Conservation (phyloP, 192 early-diverging fungal genomes). For the Coemansia sp. region DNA sequence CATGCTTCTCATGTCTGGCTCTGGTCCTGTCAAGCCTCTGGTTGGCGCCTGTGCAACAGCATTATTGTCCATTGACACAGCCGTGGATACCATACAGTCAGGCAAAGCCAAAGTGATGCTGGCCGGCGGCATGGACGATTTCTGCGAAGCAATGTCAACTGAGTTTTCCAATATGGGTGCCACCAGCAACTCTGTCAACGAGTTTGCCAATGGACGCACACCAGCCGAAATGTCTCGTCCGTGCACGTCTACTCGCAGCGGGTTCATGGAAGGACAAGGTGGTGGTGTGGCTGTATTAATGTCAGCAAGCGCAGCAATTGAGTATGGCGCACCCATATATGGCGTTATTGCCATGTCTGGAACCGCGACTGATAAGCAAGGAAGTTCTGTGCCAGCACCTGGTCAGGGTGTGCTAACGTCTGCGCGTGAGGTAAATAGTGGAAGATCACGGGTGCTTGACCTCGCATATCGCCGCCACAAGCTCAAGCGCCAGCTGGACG, state of each 20-base stretch:
- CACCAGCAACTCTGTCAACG: slow-evolving; percentile 77
- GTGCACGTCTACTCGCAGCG: slow-evolving; percentile 79
- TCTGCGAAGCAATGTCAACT: slow-evolving; percentile 79
- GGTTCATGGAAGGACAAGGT: slow-evolving; percentile 93
- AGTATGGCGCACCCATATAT: slow-evolving; percentile 91
- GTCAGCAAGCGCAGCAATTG: slow-evolving; percentile 80
- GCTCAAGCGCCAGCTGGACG: slow-evolving; percentile 44
- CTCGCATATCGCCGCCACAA: slow-evolving; percentile 82
- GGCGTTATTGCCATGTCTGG: slow-evolving; percentile 84
- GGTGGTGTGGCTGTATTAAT: slow-evolving; percentile 87
- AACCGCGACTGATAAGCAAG: slow-evolving; percentile 94
- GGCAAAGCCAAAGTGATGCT: slow-evolving; percentile 91
- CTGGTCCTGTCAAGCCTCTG: slow-evolving; percentile 76
- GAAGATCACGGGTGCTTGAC: slow-evolving; percentile 63
- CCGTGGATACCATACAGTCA: slow-evolving; percentile 78
- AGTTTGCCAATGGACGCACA: slow-evolving; percentile 79
- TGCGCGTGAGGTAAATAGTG: slow-evolving; percentile 67
- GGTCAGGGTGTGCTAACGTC: slow-evolving; percentile 92
- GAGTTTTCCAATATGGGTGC: slow-evolving; percentile 98
- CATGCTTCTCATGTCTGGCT: slow-evolving; percentile 86
- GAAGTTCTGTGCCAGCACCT: slow-evolving; percentile 90
- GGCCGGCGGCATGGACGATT: slow-evolving; percentile 88
- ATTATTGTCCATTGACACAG: slow-evolving; percentile 84
- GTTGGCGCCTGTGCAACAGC: slow-evolving; percentile 93
- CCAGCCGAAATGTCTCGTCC: slow-evolving; percentile 89